Evolutionary conservation across 179 eudicot species (phyloP).

Genomic region (Drosera spatulata): DNA sequence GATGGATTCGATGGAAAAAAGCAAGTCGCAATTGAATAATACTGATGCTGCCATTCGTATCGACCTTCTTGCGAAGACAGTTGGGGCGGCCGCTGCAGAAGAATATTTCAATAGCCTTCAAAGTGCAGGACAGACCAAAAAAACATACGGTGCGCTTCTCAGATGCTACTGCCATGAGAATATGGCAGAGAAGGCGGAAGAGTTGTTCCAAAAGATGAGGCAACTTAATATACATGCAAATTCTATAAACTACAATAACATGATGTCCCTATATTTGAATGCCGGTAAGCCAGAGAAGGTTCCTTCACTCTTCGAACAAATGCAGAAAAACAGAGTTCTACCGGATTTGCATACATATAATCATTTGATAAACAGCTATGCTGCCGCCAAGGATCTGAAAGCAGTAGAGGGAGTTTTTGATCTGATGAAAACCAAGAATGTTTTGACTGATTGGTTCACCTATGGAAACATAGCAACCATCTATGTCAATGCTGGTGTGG

Average conservation of each 20-base stretch:
- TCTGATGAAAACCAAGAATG: conserved; percentile 19
- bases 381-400: conserved; percentile 25
- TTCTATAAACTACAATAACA: conserved; percentile 29
- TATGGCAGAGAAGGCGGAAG: conserved; percentile 25
- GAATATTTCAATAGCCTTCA: conserved; percentile 30
- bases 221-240: conserved; percentile 13
- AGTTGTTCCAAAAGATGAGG: conserved; percentile 34
- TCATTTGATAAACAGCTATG: conserved; percentile 27
- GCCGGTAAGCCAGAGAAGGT: conserved; percentile 30
- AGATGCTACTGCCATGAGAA: conserved; percentile 38
- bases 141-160: conserved; percentile 50
- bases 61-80: conserved; percentile 33
- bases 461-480: conserved; percentile 36
- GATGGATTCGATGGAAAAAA: conserved; percentile 46
- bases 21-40: conserved; percentile 14
- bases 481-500: conserved; percentile 27
- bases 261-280: conserved; percentile 27
- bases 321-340: conserved; percentile 23
- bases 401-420: conserved; percentile 32
- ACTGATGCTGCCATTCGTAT: conserved; percentile 35
- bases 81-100: conserved; percentile 36
- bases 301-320: conserved; percentile 22
- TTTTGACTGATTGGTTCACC: conserved; percentile 26
- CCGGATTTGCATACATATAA: conserved; percentile 25
- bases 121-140: conserved; percentile 20